These are phyloP conservation scores for Saccharomycopsis hybrid DNA, from an alignment of 1,139 yeast species.

Conservation along the genomic window DNA sequence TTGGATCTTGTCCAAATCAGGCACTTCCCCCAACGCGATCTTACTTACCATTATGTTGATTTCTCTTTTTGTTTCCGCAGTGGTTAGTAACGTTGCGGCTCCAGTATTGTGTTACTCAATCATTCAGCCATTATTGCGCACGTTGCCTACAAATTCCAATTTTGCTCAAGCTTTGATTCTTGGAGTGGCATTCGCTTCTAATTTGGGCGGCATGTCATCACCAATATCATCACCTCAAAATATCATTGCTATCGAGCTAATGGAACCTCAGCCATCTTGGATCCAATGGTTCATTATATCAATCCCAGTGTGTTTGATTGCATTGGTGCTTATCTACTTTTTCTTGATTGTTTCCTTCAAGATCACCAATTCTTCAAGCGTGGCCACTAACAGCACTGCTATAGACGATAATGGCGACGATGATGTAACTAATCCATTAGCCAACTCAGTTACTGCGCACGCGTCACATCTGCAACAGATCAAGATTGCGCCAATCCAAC, in stretches of 20 bases:
- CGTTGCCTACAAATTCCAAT: conserved; percentile 53
- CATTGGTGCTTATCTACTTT: conserved; percentile 53
- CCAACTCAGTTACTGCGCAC: no score
- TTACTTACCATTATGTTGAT: conserved; percentile 61
- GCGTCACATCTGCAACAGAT: conserved; percentile 22
- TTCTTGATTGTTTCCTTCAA: conserved; percentile 52
- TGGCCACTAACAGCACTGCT: not conserved
- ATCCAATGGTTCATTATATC: conserved; percentile 72
- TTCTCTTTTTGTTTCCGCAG: conserved; percentile 65
- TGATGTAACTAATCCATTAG: no score
- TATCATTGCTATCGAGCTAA: conserved; percentile 63
- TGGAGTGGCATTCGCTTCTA: conserved; percentile 68
- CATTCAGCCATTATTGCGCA: conserved; percentile 56
- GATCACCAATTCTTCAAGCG: conserved; percentile 6
- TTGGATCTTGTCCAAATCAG: conserved; percentile 57
- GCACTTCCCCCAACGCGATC: conserved; percentile 59
- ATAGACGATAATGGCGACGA: not conserved
- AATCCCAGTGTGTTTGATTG: conserved; percentile 53
- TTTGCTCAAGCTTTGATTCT: conserved; percentile 59
- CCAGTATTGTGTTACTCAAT: conserved; percentile 69
- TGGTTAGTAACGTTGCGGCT: conserved; percentile 76
- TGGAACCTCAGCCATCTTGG: conserved; percentile 64
- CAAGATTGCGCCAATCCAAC: conserved; percentile 30
- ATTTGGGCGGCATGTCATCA: conserved; percentile 75
- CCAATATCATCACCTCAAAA: conserved; percentile 78